phyloP scores from a whole-genome alignment of 345 rosid species.

The Acer yangbiense region DNA sequence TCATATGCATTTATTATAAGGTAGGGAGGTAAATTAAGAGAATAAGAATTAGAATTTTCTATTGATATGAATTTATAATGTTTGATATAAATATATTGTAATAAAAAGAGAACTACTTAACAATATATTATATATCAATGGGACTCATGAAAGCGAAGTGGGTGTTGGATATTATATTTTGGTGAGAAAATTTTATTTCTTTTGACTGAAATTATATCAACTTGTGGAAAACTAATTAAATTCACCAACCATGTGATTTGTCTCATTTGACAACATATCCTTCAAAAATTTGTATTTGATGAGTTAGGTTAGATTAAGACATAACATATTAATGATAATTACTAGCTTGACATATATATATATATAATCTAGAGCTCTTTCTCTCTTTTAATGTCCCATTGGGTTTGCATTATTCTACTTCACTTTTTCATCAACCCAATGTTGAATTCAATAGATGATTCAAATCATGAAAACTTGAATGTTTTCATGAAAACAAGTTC shows the following conservation, averaged over 20 bases:
- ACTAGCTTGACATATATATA: background rate
- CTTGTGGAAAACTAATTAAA: background rate
- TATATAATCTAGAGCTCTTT: no score
- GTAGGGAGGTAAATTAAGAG: no score
- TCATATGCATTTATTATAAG: background rate
- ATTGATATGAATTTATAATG: no score
- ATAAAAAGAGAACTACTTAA: no score
- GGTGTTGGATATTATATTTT: background rate
- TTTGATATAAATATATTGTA: no score
- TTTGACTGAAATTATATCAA: background rate
- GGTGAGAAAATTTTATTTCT: background rate
- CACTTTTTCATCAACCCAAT: background rate
- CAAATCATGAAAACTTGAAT: background rate
- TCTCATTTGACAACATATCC: background rate
- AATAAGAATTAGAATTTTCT: background rate
- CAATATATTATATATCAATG: no score
- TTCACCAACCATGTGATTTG: background rate
- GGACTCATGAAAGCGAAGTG: no score
- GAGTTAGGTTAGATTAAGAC: slow-evolving; percentile 3
- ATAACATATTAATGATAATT: background rate
- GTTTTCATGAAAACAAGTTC: background rate
- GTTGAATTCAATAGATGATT: background rate
- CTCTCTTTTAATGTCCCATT: background rate
- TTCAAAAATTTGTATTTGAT: background rate
- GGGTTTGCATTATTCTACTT: background rate